Base-by-base conservation (phyloP, 345 rosid genomes). In the Pugionium dolabratum region DNA sequence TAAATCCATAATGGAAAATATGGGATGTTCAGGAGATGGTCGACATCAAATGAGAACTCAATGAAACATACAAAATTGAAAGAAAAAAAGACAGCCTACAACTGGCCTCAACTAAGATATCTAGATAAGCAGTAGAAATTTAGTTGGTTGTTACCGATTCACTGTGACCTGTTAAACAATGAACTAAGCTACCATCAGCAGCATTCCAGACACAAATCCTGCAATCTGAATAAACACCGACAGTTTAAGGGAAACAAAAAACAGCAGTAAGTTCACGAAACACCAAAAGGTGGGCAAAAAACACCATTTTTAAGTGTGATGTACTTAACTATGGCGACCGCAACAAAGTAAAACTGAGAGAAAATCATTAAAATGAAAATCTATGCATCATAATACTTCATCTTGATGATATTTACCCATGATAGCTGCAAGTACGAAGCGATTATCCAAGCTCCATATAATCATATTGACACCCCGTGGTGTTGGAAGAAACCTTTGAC, bases 121-220 rank as follows among this genome's bases (percentile, higher is more conserved):
- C 47, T 54, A 35, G 48, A 47, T 61, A 47, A 67, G 59, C 32
- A 62, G 46, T 47, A 32, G 37, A 74, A 74, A 56, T 67, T 51
- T 52, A 11, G 54, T 66, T 60, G 51, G 59, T 45, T 83, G 86
- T 86, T 82, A 94, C 99, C 39, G 99, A 94, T 82, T 75, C 88
- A 75, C 82, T 84, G 73, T 94, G 99, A 73, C 99, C 99, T 1
- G 96, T 90, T 88, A 94, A 80, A 66, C 89, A 90, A 82, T 94
- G 99, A 55, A 94, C 97, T 72, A 94, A 76, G 79, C 92, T 85
- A 67, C 99, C 99, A 76, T 94, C 97, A 67, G 87, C 85, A 59
- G 97, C 99, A 82, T 94, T 94, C 99, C 99, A 94, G 66, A 94
- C 99, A 49, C 99, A 94, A 62, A 94, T 94, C 82, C 99, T 86